Evolutionary conservation across 1,284 basidiomycete species (phyloP).

Genomic region (Rhodotorula sp.): DNA sequence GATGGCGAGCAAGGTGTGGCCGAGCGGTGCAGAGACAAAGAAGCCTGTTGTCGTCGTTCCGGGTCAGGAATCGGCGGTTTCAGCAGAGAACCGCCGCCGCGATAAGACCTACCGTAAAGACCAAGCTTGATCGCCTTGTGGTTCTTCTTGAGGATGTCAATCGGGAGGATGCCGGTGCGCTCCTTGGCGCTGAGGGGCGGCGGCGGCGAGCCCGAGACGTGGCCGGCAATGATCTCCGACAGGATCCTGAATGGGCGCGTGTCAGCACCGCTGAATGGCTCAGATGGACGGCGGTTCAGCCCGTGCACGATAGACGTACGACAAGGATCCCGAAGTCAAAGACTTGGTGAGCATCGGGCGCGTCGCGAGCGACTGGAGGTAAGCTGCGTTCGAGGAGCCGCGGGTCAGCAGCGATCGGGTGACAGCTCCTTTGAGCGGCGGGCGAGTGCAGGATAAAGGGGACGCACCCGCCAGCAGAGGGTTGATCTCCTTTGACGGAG

Average conservation of each 20-base stretch:
- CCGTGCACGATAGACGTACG: constrained; percentile 4
- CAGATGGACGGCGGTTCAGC: neutral
- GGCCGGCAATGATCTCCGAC: constrained; percentile 34
- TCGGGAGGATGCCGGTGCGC: constrained; percentile 40
- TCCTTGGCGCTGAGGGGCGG: constrained; percentile 38
- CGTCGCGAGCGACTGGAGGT: constrained; percentile 36
- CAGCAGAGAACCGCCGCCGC: no score
- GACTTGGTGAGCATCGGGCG: constrained; percentile 44
- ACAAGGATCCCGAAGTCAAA: constrained; percentile 30
- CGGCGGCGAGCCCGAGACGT: constrained; percentile 29
- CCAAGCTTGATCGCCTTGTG: constrained; percentile 45
- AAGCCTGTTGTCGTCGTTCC: constrained; percentile 56
- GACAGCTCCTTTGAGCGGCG: no score
- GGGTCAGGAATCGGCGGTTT: no score
- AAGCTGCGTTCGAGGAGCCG: constrained; percentile 17
- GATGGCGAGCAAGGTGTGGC: constrained; percentile 67
- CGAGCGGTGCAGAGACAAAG: constrained; percentile 76
- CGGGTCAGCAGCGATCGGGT: neutral
- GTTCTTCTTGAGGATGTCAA: constrained; percentile 43
- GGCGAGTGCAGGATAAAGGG: no score
- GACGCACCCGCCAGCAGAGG: constrained; percentile 35
- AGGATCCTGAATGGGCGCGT: constrained; percentile 6
- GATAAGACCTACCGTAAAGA: constrained; percentile 29
- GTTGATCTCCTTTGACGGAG: constrained; percentile 32
- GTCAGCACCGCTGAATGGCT: neutral